Base-by-base conservation (phyloP, 805 yeast species). In the Cyberlindnera subsufficiens region DNA sequence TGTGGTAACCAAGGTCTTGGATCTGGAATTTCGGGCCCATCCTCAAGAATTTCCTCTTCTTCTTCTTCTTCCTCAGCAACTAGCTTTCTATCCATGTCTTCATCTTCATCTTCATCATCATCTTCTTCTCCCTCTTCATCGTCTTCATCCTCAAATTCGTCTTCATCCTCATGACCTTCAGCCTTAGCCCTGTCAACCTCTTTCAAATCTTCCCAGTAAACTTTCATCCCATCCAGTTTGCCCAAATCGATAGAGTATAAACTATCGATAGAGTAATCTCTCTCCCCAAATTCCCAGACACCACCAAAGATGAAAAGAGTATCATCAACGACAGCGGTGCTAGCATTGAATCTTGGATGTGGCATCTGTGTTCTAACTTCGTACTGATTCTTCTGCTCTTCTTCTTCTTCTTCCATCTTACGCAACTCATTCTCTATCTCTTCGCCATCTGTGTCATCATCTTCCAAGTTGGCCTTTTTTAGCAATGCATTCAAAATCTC, bases 1-100 rank as follows among this genome's bases (percentile, higher is more conserved):
- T 90, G 97, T 38, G 98, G 97, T 42, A 91, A 72, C 96, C 96
- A 91, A 15, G 99, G 96, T 60, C 96, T 78, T 36, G 83, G 85
- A 63, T 91, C 99, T 15, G 96, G 95, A 52, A 82, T 76, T 49
- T 79, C 86, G 37, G 78, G 80, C 47, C 76, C 83, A 3, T 71
- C 79, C 27, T 71, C 82, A 37, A 71, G 82, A 2, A 60, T 76
- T 13, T 72, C 86, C 35, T 74, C 83, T 34, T 78, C 89, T 35
- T 78, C 86, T n/a, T 75, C 86, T 20, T 76, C 86, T 31, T 64
- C 69, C 27, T 59, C 67, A 9, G 63, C 67, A 36, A 57, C 65
- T 35, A 54, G 61, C 49, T 57, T 64, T 14, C 64, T 68, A 27
- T 70, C 77, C 1, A 61, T 65, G 17, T 47, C 55, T 16, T 66